Evolutionary conservation across 306 rosid genomes (phyloP).

Genomic region (Malus orientalis): DNA sequence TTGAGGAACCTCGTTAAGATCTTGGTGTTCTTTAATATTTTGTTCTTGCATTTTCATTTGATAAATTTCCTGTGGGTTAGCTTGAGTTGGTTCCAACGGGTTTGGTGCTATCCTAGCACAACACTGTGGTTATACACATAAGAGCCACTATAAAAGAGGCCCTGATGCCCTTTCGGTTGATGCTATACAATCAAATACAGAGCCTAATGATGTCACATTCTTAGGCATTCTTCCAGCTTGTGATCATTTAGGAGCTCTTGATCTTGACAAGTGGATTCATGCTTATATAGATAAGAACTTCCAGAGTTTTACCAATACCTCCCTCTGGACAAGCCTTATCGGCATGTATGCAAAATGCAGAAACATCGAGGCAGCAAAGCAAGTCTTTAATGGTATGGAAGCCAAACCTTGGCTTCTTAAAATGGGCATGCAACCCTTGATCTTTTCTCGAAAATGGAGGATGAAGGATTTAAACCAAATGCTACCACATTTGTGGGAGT

Average conservation of each 20-base stretch:
- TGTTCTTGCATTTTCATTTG: no score
- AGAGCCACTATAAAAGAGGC: conserved; percentile 50
- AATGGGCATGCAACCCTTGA: conserved; percentile 56
- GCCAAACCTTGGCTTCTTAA: conserved; percentile 58
- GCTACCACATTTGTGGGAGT: conserved; percentile 76
- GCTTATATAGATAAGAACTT: conserved; percentile 53
- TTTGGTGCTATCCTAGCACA: no score
- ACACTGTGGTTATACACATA: conserved; percentile 35
- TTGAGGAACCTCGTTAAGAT: no score
- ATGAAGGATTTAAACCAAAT: conserved; percentile 50
- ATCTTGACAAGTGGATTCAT: conserved; percentile 89
- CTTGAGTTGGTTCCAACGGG: no score
- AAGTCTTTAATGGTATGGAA: conserved; percentile 50
- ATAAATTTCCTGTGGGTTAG: no score
- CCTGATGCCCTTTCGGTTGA: conserved; percentile 45
- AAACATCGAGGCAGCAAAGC: conserved; percentile 50
- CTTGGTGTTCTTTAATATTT: no score
- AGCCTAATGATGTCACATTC: conserved; percentile 82
- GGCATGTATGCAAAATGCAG: conserved; percentile 90
- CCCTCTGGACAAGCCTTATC: conserved; percentile 64
- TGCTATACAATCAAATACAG: conserved; percentile 48
- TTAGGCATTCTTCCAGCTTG: conserved; percentile 68
- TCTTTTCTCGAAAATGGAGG: conserved; percentile 44
- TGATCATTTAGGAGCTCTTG: conserved; percentile 77
- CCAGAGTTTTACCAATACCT: conserved; percentile 24